Base-by-base conservation (phyloP, 139 green algal genomes). In the Picochlorum sp. region DNA sequence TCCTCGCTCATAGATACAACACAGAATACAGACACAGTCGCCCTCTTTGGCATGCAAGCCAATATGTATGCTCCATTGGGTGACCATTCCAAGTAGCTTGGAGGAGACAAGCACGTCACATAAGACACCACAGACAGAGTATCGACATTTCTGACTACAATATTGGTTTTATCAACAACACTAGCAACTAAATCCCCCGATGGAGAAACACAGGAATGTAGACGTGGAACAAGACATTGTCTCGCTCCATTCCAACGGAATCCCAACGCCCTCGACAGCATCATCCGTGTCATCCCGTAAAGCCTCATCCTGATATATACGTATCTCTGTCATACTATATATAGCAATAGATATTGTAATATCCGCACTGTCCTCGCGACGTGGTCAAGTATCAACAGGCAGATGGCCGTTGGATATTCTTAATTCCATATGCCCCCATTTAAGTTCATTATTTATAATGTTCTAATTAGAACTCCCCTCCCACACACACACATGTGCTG, bases 31-130 rank as follows among this genome's bases (percentile, higher is more conserved):
- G 95, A 89, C 13, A 94, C 73, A 5, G 88, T 79, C 9, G 74
- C 69, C 0, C 84, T 65, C 1, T 65, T 70, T 21, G 80, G 84
- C 41, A 92, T 69, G 3, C 65, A 75, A 62, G 81, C 91, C 24
- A 96, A 61, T 6, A 97, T 70, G 63, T 91, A 86, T 13, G 79
- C 61, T 18, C 74, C 82, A 64, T 88, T 83, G 11, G 64, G 56
- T 18, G 81, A 87, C 91, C 91, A 97, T 15, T 87, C 77, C 1
- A 95, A 62, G 30, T 70, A 37, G 49, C 86, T 66, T 3, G 97
- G 84, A 11, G 76, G 77, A 79, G 96, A 91, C 45, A 96, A 61
- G 67, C 91, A 97, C 8, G 73, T 82, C 65, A 83, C 90, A 2
- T 94, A 72, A 32, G 85, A 79, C 4, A 90, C 74, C 5, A 93